These are phyloP conservation scores for Nothopassalora personata DNA, from an alignment of 2,329 filamentous ascomycete genomes.

Conservation along the genomic window DNA sequence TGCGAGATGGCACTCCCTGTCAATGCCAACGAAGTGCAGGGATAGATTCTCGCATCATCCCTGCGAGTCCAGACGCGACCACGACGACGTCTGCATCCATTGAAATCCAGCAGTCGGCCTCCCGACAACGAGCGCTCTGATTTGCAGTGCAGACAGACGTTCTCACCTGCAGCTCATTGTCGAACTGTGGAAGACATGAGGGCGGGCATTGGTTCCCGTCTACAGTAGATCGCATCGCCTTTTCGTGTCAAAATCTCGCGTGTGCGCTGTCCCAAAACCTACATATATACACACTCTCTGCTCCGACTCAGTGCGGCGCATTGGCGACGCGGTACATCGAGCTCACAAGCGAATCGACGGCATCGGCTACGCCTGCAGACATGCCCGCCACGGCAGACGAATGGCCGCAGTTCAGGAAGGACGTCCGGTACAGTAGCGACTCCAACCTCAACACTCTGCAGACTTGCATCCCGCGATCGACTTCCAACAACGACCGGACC, in stretches of 20 bases:
- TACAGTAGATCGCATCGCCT: background rate
- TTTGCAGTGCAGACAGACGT: background rate
- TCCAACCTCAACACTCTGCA: constrained; percentile 39
- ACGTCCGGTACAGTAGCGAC: constrained; percentile 28
- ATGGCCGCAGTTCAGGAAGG: constrained; percentile 23
- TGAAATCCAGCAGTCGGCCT: background rate
- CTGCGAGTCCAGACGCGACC: background rate
- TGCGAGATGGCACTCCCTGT: background rate
- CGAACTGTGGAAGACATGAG: background rate
- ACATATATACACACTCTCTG: no score
- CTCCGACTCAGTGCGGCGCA: background rate
- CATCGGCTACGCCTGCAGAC: background rate
- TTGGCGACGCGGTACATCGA: background rate
- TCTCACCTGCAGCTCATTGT: background rate
- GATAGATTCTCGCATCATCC: background rate
- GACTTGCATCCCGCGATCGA: constrained; percentile 37
- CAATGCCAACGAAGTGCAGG: background rate
- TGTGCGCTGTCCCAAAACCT: background rate
- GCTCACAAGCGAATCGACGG: background rate
- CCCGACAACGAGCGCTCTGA: background rate
- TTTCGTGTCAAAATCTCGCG: background rate
- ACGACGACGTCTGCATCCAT: background rate
- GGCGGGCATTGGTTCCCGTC: background rate
- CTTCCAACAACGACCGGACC: constrained; percentile 11
- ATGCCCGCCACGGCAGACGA: constrained; percentile 17